Evolutionary conservation across 441 rosid species (phyloP), one percentile per base, ranked within the genome.

Genomic region (Monsonia emarginata): DNA sequence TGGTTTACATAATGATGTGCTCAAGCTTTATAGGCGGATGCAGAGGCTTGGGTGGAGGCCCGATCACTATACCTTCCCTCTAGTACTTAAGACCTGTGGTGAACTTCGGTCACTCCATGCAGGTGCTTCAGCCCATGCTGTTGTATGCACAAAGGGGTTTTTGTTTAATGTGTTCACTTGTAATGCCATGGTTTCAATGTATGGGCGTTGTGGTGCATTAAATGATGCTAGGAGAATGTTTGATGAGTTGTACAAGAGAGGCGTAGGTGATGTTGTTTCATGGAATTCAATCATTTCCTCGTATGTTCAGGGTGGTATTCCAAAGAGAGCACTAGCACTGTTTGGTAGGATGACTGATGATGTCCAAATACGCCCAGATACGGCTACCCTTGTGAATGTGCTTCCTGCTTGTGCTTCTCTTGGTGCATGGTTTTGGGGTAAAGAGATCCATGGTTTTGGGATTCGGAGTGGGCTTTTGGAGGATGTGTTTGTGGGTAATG

Each of bases 271-370:
- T 74, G 78, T 81, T 59, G 89, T 91, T 27, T 86, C 96, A 0
- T 89, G 96, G 98, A 91, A 89, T 72, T 85, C 96, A n/a, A 80
- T 91, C 14, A 72, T 86, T 16, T 81, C 88, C 0, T 76, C 83
- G 34, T 86, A 78, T 62, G 69, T 76, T 59, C 91, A 86, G 74
- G 68, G 79, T 26, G 82, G 89, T 22, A 80, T 81, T 63, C 74
- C 75, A 5, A 65, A 31, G 52, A 76, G 7, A 40, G 91, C 88
- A 24, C 34, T 89, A 30, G 19, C 44, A 50, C 56, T 88, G 87
- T 89, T 89, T 64, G 26, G 63, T 27, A 70, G 73, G 70, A 88
- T 88, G 96, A 79, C 72, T 1, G 71, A 44, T 66, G 83, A 71
- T 70, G 65, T 25, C 48, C 74, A 63, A 21, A 66, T 79, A 40